Conservation (phyloP, 2,329 filamentous ascomycete species). For the Atkinsonella hypoxylon region DNA sequence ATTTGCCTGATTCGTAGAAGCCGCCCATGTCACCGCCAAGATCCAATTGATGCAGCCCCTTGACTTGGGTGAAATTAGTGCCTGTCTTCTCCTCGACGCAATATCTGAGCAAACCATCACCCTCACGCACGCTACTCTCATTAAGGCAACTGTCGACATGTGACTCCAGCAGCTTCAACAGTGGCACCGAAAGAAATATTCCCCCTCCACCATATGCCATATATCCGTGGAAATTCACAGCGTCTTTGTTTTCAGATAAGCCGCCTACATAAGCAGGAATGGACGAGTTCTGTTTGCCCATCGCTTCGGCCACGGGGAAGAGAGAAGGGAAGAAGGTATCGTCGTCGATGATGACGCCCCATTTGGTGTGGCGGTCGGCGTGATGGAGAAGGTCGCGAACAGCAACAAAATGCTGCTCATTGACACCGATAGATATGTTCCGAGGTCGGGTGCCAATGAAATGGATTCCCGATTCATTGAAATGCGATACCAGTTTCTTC, state of each 20-base stretch:
- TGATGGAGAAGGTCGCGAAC: conserved; percentile 36
- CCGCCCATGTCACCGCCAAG: conserved; percentile 41
- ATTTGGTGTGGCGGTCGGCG: conserved; percentile 32
- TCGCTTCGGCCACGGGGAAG: conserved; percentile 32
- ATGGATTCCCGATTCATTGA: conserved; percentile 20
- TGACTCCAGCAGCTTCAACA: conserved; percentile 34
- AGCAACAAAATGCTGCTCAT: conserved; percentile 46
- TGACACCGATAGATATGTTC: conserved; percentile 25
- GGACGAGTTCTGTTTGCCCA: conserved; percentile 35
- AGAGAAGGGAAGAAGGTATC: conserved; percentile 52
- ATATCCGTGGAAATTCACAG: conserved; percentile 39
- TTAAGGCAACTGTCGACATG: conserved; percentile 36
- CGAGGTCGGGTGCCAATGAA: conserved; percentile 22
- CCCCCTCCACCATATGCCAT: conserved; percentile 52
- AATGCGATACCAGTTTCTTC: conserved; percentile 17
- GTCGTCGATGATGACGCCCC: conserved; percentile 48
- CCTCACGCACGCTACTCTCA: conserved; percentile 27
- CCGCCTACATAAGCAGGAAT: conserved; percentile 42
- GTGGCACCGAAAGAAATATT: conserved; percentile 42
- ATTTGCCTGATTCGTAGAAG: conserved; percentile 45
- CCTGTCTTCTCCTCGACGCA: conserved; percentile 44
- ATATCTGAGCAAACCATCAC: conserved; percentile 44
- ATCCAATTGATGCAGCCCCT: conserved; percentile 45
- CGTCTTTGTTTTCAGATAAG: conserved; percentile 42
- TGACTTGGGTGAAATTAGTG: conserved; percentile 42